Base-by-base conservation (phyloP, 1,284 basidiomycete genomes). In the Neolentinus lepideus region DNA sequence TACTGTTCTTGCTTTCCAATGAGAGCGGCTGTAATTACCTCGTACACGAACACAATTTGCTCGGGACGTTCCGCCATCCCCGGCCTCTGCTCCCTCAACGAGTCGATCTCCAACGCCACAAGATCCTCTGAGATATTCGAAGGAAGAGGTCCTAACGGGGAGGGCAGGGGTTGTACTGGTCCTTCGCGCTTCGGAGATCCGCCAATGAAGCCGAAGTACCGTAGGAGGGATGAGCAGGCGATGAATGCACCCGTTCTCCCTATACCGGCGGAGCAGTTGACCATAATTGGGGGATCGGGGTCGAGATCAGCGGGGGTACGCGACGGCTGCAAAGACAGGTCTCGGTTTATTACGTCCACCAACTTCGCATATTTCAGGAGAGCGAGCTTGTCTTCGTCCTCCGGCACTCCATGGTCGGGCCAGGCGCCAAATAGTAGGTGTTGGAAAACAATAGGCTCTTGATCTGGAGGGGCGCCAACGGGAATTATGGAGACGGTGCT, bases 201-300 rank as follows among this genome's bases (percentile, higher is more conserved):
- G 6, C 71, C 63, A 16, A 90, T 71, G 55, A 86, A 71, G 35
- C 73, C 76, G 58, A 81, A 68, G 43, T 74, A 66, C 26, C 88
- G 83, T 25, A 92, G 71, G 26, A 92, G 72, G 14, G 90, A 92
- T 11, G 80, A 84, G 21, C 92, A 68, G 0, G 90, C 85, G 63
- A 90, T 85, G 71, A 93, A 96, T 29, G 90, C 84, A 16, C 94
- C 94, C 0, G 94, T 96, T 24, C 94, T 81, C 0, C 94, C 94
- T 36, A 96, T 81, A 2, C 94, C 94, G 0, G 94, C 94, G 22
- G 87, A 90, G 63, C 93, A 96, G 61, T 90, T 85, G 26, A 92
- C 81, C 65, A 94, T 82, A 55, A 91, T 80, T 0, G 92, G 92
- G 14, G 88, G 84, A 56, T 85, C 83, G 8, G 79, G 71, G 61